phyloP scores from a whole-genome alignment of 441 rosid species.

The Croton setiger region DNA sequence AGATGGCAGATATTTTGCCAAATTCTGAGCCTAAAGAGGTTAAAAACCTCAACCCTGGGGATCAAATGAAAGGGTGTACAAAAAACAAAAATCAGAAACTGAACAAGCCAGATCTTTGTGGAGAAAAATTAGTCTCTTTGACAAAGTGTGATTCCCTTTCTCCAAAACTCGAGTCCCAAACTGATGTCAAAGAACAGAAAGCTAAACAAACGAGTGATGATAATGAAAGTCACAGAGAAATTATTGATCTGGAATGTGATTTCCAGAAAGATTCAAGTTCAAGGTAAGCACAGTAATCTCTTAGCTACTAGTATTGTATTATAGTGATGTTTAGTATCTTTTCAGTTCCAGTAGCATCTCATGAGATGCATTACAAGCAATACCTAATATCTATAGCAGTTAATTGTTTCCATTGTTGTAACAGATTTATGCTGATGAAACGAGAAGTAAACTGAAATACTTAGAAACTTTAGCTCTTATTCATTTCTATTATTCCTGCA shows the following conservation, averaged over 20 bases:
- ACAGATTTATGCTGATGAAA: not conserved
- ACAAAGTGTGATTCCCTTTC: conserved; percentile 29
- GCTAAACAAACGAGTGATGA: conserved; percentile 35
- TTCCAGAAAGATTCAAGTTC: conserved; percentile 44
- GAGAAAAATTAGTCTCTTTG: conserved; percentile 23
- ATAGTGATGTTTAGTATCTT: not conserved
- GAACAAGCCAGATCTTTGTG: conserved; percentile 30
- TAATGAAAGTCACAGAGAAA: conserved; percentile 33
- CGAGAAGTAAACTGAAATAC: not conserved
- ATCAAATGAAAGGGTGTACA: conserved; percentile 27
- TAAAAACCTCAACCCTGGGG: conserved; percentile 20
- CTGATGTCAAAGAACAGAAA: conserved; percentile 32
- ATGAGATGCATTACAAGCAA: not conserved
- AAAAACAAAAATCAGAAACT: conserved; percentile 36
- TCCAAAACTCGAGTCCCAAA: conserved; percentile 28
- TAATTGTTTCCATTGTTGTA: not conserved
- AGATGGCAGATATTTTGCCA: conserved; percentile 27
- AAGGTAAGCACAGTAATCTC: conserved; percentile 42
- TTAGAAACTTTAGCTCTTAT: not conserved
- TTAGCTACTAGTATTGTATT: not conserved
- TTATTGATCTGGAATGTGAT: conserved; percentile 49
- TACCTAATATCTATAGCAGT: not conserved
- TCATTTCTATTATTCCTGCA: not conserved
- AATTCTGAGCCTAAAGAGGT: conserved; percentile 29
- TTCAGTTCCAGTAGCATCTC: not conserved